phyloP scores from a whole-genome alignment of 768 basidiomycete genomes.

The Lactarius psammicola region DNA sequence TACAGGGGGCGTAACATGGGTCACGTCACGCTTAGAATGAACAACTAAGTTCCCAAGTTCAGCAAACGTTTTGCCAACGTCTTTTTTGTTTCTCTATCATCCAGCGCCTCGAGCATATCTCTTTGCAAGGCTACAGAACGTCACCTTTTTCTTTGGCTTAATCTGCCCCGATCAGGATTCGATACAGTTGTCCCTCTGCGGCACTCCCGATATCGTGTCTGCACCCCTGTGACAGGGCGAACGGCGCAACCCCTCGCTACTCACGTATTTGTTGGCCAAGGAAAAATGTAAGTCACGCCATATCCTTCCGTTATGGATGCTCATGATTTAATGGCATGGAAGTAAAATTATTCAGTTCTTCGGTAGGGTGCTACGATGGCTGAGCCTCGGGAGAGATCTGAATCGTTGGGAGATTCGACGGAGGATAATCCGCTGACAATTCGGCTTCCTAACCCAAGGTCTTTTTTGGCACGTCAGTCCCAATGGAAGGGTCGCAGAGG shows the following conservation, averaged over 20 bases:
- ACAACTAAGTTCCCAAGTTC: constrained; percentile 32
- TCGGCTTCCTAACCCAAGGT: constrained; percentile 64
- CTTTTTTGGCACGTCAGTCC: constrained; percentile 66
- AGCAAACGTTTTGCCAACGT: constrained; percentile 28
- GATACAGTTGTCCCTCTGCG: constrained; percentile 4
- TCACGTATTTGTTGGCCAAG: constrained; percentile 5
- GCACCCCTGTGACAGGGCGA: constrained; percentile 6
- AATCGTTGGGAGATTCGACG: constrained; percentile 36
- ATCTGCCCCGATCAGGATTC: constrained; percentile 23
- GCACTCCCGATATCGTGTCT: constrained; percentile 18
- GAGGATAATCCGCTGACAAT: constrained; percentile 51
- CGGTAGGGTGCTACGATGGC: constrained; percentile 17
- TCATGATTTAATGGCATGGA: constrained; percentile 5
- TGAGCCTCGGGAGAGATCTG: constrained; percentile 33
- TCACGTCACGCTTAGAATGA: constrained; percentile 33
- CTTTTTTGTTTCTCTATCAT: constrained; percentile 23
- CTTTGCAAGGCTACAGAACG: constrained; percentile 5
- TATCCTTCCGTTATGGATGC: neutral
- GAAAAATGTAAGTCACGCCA: constrained; percentile 13
- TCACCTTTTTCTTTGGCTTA: constrained; percentile 1
- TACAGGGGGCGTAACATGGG: constrained; percentile 25
- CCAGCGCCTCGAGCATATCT: constrained; percentile 18
- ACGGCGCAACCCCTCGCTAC: constrained; percentile 15
- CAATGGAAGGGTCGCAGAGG: constrained; percentile 75
- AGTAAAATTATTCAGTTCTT: constrained; percentile 10